A percentile compares a stretch with the other conserved stretches of the same genome.
Evolutionary conservation across 2,329 filamentous ascomycete genomes (phyloP).

Genomic region (Apiospora phragmitis): DNA sequence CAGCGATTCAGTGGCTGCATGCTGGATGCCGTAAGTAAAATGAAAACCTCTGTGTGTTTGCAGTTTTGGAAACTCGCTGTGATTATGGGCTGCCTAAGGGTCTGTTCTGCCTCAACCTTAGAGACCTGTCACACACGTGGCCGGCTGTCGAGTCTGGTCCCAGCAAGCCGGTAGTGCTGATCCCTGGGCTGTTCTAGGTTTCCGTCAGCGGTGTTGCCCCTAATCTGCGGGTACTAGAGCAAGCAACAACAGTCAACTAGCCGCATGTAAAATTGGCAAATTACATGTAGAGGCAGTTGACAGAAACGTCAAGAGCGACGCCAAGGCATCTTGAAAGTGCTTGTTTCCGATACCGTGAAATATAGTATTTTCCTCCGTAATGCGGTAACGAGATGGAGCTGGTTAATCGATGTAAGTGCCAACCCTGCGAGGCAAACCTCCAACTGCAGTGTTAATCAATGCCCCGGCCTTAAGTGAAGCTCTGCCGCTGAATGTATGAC

Average conservation of each 20-base stretch:
- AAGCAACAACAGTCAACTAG: neutral
- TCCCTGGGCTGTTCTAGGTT: neutral
- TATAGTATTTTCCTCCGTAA: too few species aligned
- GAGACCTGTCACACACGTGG: neutral
- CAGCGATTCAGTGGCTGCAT: neutral
- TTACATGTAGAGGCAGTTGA: neutral
- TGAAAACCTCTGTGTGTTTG: neutral
- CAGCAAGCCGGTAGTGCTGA: neutral
- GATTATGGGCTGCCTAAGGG: neutral
- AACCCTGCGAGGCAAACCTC: too few species aligned
- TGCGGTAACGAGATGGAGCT: too few species aligned
- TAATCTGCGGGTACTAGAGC: neutral
- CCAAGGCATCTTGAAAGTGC: neutral
- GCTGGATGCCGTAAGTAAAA: neutral
- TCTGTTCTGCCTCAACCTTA: too few species aligned
- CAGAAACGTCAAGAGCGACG: neutral
- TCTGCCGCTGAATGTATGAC: too few species aligned
- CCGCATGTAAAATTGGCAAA: neutral
- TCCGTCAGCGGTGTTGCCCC: neutral
- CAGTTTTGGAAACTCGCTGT: neutral
- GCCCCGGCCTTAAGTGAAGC: too few species aligned
- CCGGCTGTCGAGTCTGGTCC: neutral
- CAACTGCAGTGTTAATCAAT: too few species aligned
- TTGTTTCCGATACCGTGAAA: too few species aligned
- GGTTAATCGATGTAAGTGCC: too few species aligned